Base-by-base conservation (phyloP, 805 yeast genomes). In the Saturnispora mendoncae region DNA sequence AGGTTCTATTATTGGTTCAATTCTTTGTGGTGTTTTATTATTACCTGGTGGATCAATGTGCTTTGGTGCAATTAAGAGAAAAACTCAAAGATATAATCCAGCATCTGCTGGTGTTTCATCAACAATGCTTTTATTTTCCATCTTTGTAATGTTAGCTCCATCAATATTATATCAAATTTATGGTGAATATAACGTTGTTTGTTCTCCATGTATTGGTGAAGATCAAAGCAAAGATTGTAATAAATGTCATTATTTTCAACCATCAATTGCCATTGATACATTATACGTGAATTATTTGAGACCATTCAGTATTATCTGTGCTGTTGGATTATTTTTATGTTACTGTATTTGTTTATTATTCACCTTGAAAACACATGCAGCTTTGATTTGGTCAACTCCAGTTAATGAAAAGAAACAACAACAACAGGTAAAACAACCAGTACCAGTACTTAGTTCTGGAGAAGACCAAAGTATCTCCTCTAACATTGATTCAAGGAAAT, bases 41-140 rank as follows among this genome's bases (percentile, higher is more conserved):
- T 66, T 92, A 48, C 98, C 98, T 0, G 98, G 98, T 0, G 65
- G 87, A 31, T 85, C 96, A 1, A 92, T 92, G 98, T 86, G 96
- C 61, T 94, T 95, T 15, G 98, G 98, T 47, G 97, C 98, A 0
- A 62, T 88, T 28, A 82, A 78, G 45, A 66, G 96, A 42, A 92
- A 92, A 55, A 90, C 97, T 0, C 98, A 90, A 59, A 64, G 96
- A 45, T 92, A 92, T 59, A 92, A 92, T 55, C 97, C 98, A 1
- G 78, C 90, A 33, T 82, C 94, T 42, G 97, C 98, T 0, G 96
- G 97, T 47, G 98, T 92, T 2, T 84, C 95, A 4, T 87, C 96
- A 0, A 92, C 98, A 2, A 85, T 92, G 95, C 67, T 92, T 39
- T 67, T 92, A 40, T 92, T 81, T 66, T 94, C 97, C 3, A 76